phyloP scores from a whole-genome alignment of 1,284 basidiomycete species.

The Apiotrichum siamense region DNA sequence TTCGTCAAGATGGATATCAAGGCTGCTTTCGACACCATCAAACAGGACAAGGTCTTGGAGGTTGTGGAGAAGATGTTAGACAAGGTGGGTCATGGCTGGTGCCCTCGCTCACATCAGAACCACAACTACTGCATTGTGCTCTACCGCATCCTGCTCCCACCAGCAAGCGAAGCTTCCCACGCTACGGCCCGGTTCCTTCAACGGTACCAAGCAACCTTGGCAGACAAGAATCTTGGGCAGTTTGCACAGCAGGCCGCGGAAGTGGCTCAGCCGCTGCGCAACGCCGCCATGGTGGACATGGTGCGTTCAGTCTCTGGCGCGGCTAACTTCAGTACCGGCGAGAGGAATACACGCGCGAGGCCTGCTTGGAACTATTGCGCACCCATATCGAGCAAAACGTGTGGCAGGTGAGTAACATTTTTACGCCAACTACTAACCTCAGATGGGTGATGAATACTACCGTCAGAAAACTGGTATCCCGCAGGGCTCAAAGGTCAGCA shows the following conservation, averaged over 20 bases:
- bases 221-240: slow-evolving; percentile 9
- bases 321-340: slow-evolving; percentile 23
- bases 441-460: slow-evolving; percentile 35
- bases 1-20: slow-evolving; percentile 96
- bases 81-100: slow-evolving; percentile 53
- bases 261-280: slow-evolving; percentile 62
- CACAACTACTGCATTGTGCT: slow-evolving; percentile 36
- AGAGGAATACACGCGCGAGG: slow-evolving; percentile 47
- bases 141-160: slow-evolving; percentile 36
- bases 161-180: slow-evolving; percentile 32
- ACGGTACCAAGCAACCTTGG: slow-evolving; percentile 26
- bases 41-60: slow-evolving; percentile 74
- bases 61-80: slow-evolving; percentile 69
- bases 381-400: slow-evolving; percentile 89
- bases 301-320: slow-evolving; percentile 49
- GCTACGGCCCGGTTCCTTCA: slow-evolving; percentile 31
- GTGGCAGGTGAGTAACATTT: slow-evolving; percentile 59
- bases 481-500: slow-evolving; percentile 87
- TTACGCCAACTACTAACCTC: not conserved
- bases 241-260: slow-evolving; percentile 46
- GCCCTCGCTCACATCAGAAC: slow-evolving; percentile 15
- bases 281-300: slow-evolving; percentile 80
- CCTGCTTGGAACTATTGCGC: slow-evolving; percentile 67
- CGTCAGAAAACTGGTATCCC: slow-evolving; percentile 86
- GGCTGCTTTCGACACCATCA: slow-evolving; percentile 93